Evolutionary conservation across 768 basidiomycete species (phyloP).

Genomic region (Fomitopsis pulvina): DNA sequence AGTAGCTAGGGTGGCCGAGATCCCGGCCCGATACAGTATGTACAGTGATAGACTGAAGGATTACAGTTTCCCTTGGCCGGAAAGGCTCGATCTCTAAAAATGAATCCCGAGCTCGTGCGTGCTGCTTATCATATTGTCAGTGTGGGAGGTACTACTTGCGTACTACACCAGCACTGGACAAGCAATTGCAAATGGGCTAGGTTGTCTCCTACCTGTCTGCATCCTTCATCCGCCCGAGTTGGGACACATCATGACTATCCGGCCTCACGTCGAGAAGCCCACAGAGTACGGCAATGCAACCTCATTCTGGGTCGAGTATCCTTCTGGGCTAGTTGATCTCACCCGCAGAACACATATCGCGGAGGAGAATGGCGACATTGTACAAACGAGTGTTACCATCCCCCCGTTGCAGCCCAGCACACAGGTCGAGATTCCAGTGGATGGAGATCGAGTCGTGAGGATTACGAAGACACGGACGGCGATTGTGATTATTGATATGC

Average conservation of each 20-base stretch:
- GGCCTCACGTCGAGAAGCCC: slow-evolving; percentile 37
- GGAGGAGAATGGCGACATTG: slow-evolving; percentile 10
- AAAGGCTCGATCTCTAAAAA: neutral
- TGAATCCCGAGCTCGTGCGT: neutral
- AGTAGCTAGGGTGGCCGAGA: no score
- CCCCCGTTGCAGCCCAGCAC: slow-evolving; percentile 22
- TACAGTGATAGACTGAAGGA: no score
- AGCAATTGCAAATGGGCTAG: no score
- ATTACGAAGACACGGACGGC: slow-evolving; percentile 45
- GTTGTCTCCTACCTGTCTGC: neutral
- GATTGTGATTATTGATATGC: slow-evolving; percentile 67
- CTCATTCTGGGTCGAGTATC: slow-evolving; percentile 66
- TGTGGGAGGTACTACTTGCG: neutral
- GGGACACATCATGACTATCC: slow-evolving; percentile 30
- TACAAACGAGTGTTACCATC: slow-evolving; percentile 3
- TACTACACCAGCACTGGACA: neutral
- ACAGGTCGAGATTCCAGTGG: slow-evolving; percentile 50
- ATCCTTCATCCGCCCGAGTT: neutral
- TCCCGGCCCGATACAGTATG: no score
- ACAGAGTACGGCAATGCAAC: slow-evolving; percentile 48
- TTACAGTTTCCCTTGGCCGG: no score
- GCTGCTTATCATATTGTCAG: neutral
- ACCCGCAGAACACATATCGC: slow-evolving; percentile 37
- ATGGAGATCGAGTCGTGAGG: slow-evolving; percentile 44
- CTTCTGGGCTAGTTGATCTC: slow-evolving; percentile 55